A percentile compares a stretch with the other conserved stretches of the same genome.
Conservation (phyloP, 2,329 filamentous ascomycete species). For the Fonsecaea monophora region DNA sequence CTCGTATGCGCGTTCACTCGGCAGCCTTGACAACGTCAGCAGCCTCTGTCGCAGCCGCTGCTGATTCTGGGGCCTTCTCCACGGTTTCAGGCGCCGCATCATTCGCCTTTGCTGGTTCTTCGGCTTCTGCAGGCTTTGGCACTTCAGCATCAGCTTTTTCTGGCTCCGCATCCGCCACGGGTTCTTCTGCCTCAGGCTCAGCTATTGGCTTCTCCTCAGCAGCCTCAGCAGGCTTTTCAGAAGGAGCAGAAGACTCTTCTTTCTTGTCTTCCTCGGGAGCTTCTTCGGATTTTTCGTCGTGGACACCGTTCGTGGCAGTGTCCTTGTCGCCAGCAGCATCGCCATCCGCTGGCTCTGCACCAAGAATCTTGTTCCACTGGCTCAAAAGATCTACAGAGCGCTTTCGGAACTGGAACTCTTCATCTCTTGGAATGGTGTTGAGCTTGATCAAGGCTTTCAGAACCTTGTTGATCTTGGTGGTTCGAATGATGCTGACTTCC, state of each 20-base stretch:
- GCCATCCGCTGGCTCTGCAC: constrained; percentile 59
- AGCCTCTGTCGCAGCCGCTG: constrained; percentile 35
- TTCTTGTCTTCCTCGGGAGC: constrained; percentile 44
- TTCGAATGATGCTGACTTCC: constrained; percentile 85
- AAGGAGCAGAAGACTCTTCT: constrained; percentile 35
- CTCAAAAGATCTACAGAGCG: constrained; percentile 80
- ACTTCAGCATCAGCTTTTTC: constrained; percentile 13
- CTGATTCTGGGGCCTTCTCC: constrained; percentile 38
- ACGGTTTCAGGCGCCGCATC: constrained; percentile 29
- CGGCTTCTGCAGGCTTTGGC: constrained; percentile 20
- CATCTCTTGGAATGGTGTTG: constrained; percentile 81
- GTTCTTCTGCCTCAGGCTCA: constrained; percentile 27
- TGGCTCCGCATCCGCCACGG: constrained; percentile 14
- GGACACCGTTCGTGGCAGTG: constrained; percentile 47
- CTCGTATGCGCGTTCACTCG: constrained; percentile 24
- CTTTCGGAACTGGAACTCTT: constrained; percentile 86
- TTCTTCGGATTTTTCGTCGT: constrained; percentile 43
- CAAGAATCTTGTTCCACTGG: constrained; percentile 87
- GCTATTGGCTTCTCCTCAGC: constrained; percentile 41
- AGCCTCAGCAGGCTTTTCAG: constrained; percentile 42
- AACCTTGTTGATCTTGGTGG: constrained; percentile 98
- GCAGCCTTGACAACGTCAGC: constrained; percentile 37
- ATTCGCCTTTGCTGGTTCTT: constrained; percentile 26
- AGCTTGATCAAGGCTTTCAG: constrained; percentile 93
- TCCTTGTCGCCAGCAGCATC: constrained; percentile 50